A percentile compares a stretch with the other conserved stretches of the same genome.
Evolutionary conservation across 2,329 filamentous ascomycete species (phyloP).

Genomic region (Moelleriella libera): DNA sequence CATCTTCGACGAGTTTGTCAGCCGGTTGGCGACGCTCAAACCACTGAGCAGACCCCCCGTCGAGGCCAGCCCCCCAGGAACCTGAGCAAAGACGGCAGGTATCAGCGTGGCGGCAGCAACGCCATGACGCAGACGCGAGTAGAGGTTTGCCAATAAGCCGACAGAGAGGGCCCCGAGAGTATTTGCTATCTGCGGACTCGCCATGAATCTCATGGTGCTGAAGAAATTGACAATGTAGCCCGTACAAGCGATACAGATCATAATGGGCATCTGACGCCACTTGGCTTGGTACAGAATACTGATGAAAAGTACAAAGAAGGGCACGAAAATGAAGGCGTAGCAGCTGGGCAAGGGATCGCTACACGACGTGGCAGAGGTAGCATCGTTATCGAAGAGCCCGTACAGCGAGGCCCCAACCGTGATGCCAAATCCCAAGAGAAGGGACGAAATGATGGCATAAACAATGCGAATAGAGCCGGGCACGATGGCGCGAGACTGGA

Average conservation of each 20-base stretch:
- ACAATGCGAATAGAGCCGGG: constrained; percentile 62
- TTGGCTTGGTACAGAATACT: constrained; percentile 70
- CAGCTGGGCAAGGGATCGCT: constrained; percentile 24
- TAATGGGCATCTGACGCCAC: constrained; percentile 66
- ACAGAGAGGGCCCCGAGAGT: constrained; percentile 65
- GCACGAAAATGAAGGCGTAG: constrained; percentile 56
- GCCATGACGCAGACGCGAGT: constrained; percentile 46
- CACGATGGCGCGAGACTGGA: constrained; percentile 55
- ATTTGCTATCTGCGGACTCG: constrained; percentile 62
- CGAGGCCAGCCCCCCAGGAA: constrained; percentile 31
- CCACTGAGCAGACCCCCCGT: constrained; percentile 31
- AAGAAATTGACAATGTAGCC: constrained; percentile 71
- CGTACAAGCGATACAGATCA: constrained; percentile 57
- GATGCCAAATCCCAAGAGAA: constrained; percentile 60
- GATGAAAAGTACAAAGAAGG: constrained; percentile 58
- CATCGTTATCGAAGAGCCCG: constrained; percentile 41
- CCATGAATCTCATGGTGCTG: constrained; percentile 47
- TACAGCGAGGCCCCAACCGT: constrained; percentile 52
- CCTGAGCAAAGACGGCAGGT: constrained; percentile 33
- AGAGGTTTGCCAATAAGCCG: constrained; percentile 63
- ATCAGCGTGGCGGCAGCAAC: constrained; percentile 32
- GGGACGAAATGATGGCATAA: constrained; percentile 59
- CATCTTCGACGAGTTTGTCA: constrained; percentile 22
- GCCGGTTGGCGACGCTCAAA: constrained; percentile 25
- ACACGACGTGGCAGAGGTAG: constrained; percentile 30